Percentiles rank a stretch among this genome's conserved stretches.
Evolutionary conservation across 192 early-diverging fungal species (phyloP).

Genomic region (Backusella tuberculispora): DNA sequence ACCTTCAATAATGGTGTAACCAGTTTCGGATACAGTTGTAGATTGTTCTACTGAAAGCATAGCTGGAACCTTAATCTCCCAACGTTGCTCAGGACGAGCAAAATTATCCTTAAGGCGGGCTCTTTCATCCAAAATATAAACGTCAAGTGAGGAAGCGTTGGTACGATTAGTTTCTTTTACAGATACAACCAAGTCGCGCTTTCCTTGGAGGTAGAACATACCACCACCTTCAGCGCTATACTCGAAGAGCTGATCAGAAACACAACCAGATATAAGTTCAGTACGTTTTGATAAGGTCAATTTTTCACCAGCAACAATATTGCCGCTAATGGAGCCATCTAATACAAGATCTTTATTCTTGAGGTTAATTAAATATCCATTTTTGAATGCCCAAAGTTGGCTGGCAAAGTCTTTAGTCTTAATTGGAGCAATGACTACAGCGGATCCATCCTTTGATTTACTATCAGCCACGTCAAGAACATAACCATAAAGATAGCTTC

Average conservation of each 20-base stretch:
- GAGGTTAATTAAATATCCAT: slow-evolving; percentile 25
- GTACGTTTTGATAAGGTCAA: neutral
- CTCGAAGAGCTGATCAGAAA: slow-evolving; percentile 27
- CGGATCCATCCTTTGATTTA: slow-evolving; percentile 2
- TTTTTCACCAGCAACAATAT: slow-evolving; percentile 22
- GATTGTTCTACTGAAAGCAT: slow-evolving; percentile 12
- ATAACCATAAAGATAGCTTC: slow-evolving; percentile 28
- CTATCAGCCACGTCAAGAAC: slow-evolving; percentile 29
- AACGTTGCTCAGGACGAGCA: slow-evolving; percentile 23
- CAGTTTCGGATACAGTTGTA: neutral
- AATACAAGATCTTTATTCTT: slow-evolving; percentile 25
- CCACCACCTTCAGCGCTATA: neutral
- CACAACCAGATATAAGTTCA: neutral
- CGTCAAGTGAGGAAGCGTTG: slow-evolving; percentile 2
- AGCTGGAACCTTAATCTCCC: slow-evolving; percentile 24
- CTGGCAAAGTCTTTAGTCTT: slow-evolving; percentile 29
- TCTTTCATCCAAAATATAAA: slow-evolving; percentile 22
- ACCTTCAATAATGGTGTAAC: slow-evolving; percentile 12
- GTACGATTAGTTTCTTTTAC: slow-evolving; percentile 17
- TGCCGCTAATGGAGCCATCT: slow-evolving; percentile 1
- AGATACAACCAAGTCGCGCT: slow-evolving; percentile 13
- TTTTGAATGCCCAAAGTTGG: slow-evolving; percentile 31
- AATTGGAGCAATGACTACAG: slow-evolving; percentile 19
- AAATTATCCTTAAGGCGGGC: neutral
- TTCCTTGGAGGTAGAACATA: neutral